Evolutionary conservation across 805 yeast species (phyloP).

Genomic region (Candida rishiriensis): DNA sequence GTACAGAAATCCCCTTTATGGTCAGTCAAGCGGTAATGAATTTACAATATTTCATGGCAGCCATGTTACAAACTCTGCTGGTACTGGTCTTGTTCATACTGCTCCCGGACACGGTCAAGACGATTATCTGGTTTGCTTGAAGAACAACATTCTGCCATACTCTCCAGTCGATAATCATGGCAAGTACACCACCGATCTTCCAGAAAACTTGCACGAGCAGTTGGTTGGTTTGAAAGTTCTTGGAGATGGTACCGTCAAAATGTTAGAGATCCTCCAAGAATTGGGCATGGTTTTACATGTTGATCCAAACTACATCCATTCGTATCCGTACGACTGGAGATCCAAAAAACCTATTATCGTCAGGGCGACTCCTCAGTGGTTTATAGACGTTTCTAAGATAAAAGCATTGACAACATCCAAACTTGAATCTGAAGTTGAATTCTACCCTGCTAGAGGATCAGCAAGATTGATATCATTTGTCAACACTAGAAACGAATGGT

Average conservation of each 20-base stretch:
- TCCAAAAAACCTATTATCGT: slow-evolving; percentile 93
- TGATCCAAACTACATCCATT: slow-evolving; percentile 58
- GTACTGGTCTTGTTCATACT: slow-evolving; percentile 94
- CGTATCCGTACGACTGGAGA: slow-evolving; percentile 97
- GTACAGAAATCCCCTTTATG: slow-evolving; percentile 54
- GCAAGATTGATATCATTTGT: slow-evolving; percentile 71
- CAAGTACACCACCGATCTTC: slow-evolving; percentile 50
- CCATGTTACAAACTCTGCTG: slow-evolving; percentile 76
- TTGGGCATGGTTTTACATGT: slow-evolving; percentile 44
- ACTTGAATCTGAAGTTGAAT: slow-evolving; percentile 52
- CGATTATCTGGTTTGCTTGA: slow-evolving; percentile 71
- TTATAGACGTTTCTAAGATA: slow-evolving; percentile 75
- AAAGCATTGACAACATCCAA: slow-evolving; percentile 59
- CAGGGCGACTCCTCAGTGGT: slow-evolving; percentile 96
- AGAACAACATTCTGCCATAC: slow-evolving; percentile 50
- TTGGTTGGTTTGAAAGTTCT: slow-evolving; percentile 59
- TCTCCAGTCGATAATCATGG: slow-evolving; percentile 84
- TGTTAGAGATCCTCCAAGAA: slow-evolving; percentile 40
- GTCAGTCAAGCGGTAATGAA: slow-evolving; percentile 17
- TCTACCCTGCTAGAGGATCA: slow-evolving; percentile 69
- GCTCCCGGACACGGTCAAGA: slow-evolving; percentile 99
- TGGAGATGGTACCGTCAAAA: slow-evolving; percentile 46
- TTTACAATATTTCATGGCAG: slow-evolving; percentile 72
- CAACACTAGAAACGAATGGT: slow-evolving; percentile 86
- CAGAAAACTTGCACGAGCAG: slow-evolving; percentile 33